A percentile compares a stretch with the other conserved stretches of the same genome.
Conservation (phyloP, 129 eudicot species). For the Saposhnikovia divaricata region DNA sequence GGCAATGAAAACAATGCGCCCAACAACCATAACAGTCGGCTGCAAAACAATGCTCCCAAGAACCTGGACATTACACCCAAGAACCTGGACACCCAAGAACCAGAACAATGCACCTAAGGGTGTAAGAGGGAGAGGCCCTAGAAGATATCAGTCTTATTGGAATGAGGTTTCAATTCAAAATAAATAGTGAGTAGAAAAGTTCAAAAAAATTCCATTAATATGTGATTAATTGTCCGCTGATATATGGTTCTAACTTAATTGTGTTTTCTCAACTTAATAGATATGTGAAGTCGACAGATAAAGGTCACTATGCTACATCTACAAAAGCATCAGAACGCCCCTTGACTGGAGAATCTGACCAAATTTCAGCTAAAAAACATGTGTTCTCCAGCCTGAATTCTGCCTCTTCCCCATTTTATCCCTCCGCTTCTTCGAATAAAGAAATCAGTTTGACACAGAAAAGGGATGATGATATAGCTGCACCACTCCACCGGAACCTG, state of each 20-base stretch:
- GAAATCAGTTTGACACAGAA: constrained; percentile 40
- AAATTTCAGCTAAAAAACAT: constrained; percentile 42
- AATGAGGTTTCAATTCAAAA: constrained; percentile 43
- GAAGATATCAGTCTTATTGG: constrained; percentile 67
- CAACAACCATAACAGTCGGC: not conserved
- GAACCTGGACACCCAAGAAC: not conserved
- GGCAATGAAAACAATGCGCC: constrained; percentile 29
- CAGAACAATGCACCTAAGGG: constrained; percentile 25
- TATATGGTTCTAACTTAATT: not conserved
- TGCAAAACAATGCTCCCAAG: not conserved
- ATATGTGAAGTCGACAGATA: constrained; percentile 48
- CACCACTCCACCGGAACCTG: not conserved
- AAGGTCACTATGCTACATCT: constrained; percentile 37
- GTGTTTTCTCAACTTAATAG: constrained; percentile 19
- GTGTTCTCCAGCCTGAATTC: constrained; percentile 62
- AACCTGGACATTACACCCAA: constrained; percentile 10
- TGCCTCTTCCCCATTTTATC: constrained; percentile 97
- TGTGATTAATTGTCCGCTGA: not conserved
- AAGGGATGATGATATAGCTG: constrained; percentile 43
- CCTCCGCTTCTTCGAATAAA: constrained; percentile 69
- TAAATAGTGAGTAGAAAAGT: constrained; percentile 58
- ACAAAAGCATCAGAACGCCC: constrained; percentile 41
- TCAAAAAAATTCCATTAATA: too few species aligned
- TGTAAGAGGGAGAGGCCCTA: constrained; percentile 92
- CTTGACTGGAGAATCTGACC: constrained; percentile 35